Evolutionary conservation across 169 alveolate genomes (phyloP).

Genomic region (Plasmodium vivax): DNA sequence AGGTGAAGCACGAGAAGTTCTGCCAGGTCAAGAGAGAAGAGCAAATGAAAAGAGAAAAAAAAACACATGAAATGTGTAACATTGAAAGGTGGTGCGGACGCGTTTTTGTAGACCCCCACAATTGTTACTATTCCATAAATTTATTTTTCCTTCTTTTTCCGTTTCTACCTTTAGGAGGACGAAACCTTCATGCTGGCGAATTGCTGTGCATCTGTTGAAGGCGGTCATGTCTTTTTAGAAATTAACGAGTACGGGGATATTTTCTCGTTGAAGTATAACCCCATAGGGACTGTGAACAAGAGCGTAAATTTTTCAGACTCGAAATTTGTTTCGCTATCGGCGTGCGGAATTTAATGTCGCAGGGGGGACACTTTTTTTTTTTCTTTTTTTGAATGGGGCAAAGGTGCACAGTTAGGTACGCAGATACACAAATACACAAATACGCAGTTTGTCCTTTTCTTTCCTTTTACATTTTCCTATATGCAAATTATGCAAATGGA

Average conservation of each 20-base stretch:
- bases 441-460: background rate
- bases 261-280: slow-evolving; percentile 24
- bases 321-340: slow-evolving; percentile 34
- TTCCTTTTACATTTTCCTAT: background rate
- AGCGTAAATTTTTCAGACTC: slow-evolving; percentile 49
- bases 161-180: slow-evolving; percentile 1
- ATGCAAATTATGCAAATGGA: no score
- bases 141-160: background rate
- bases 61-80: background rate
- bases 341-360: background rate
- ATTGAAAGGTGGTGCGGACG: background rate
- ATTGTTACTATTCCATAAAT: background rate
- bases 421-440: no score
- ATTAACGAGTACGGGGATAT: slow-evolving; percentile 55
- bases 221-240: slow-evolving; percentile 17
- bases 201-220: slow-evolving; percentile 27
- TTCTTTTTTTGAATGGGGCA: background rate
- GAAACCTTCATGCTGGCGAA: slow-evolving; percentile 25
- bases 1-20: slow-evolving; percentile 4
- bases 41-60: background rate
- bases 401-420: no score
- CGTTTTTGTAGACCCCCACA: background rate
- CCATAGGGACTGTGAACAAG: slow-evolving; percentile 28
- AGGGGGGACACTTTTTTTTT: background rate
- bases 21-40: background rate